These are phyloP conservation scores for Leucocoprinus leucothites DNA, from an alignment of 768 basidiomycete genomes.

Conservation along the genomic window DNA sequence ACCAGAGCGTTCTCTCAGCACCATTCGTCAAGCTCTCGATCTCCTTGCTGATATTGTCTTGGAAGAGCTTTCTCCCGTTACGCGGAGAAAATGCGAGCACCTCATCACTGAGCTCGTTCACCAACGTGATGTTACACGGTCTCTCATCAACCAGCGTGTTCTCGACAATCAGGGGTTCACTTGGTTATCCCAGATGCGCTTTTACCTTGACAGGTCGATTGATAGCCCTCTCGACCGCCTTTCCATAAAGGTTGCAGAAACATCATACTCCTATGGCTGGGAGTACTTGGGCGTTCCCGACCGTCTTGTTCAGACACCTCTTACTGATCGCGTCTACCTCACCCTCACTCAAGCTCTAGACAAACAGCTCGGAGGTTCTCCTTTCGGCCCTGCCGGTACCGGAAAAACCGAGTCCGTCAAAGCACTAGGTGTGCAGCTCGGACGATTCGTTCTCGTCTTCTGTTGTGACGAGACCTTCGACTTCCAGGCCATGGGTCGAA, in stretches of 20 bases:
- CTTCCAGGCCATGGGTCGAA: slow-evolving; percentile 99
- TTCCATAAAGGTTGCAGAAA: slow-evolving; percentile 82
- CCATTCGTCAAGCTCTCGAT: slow-evolving; percentile 81
- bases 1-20: slow-evolving; percentile 68
- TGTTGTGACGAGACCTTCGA: slow-evolving; percentile 99
- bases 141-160: slow-evolving; percentile 65
- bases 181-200: slow-evolving; percentile 99
- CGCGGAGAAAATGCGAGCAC: slow-evolving; percentile 98
- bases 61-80: slow-evolving; percentile 82
- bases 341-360: slow-evolving; percentile 95
- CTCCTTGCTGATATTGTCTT: slow-evolving; percentile 96
- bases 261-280: slow-evolving; percentile 95
- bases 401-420: slow-evolving; percentile 99
- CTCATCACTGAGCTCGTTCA: slow-evolving; percentile 98
- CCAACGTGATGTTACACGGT: slow-evolving; percentile 90
- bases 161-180: slow-evolving; percentile 71
- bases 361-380: slow-evolving; percentile 93
- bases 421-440: slow-evolving; percentile 94
- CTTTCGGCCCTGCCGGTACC: slow-evolving; percentile 98
- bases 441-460: slow-evolving; percentile 99
- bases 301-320: slow-evolving; percentile 94
- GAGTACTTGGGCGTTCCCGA: slow-evolving; percentile 98
- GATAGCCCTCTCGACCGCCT: slow-evolving; percentile 81
- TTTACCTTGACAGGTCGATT: slow-evolving; percentile 76
- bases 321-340: slow-evolving; percentile 95